Conservation (phyloP, 805 yeast genomes). For the Teunomyces barrocoloradensis region DNA sequence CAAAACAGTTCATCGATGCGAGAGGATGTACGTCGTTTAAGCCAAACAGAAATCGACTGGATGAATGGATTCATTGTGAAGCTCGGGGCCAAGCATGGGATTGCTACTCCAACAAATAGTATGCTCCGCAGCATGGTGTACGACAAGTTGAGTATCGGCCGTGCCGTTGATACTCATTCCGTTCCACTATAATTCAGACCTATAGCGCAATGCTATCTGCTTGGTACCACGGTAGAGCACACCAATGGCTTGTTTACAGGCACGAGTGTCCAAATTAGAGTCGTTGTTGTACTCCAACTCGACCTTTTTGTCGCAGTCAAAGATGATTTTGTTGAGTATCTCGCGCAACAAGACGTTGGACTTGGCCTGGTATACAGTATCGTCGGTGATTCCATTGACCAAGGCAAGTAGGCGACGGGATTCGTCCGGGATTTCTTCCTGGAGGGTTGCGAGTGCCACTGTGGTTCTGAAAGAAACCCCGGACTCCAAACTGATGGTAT, state of each 20-base stretch:
- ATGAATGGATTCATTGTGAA: slow-evolving; percentile 77
- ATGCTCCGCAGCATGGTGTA: slow-evolving; percentile 47
- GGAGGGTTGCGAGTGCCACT: slow-evolving; percentile 65
- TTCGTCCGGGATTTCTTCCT: slow-evolving; percentile 29
- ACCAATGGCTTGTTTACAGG: slow-evolving; percentile 19
- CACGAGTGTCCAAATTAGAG: slow-evolving; percentile 12
- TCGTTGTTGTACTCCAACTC: slow-evolving; percentile 17
- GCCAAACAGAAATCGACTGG: slow-evolving; percentile 73
- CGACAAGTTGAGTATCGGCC: slow-evolving; percentile 30
- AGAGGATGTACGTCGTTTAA: slow-evolving; percentile 55
- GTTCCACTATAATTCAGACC: neutral
- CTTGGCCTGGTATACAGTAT: slow-evolving; percentile 26
- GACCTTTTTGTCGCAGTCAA: slow-evolving; percentile 19
- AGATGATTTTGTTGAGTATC: slow-evolving; percentile 29
- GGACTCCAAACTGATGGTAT: slow-evolving; percentile 53
- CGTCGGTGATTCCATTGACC: slow-evolving; percentile 49
- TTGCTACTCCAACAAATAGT: slow-evolving; percentile 47
- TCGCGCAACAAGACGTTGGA: slow-evolving; percentile 27
- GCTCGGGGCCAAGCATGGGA: slow-evolving; percentile 47
- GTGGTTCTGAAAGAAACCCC: slow-evolving; percentile 69
- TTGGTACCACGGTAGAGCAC: slow-evolving; percentile 24
- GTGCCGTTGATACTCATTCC: slow-evolving; percentile 22
- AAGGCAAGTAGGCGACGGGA: slow-evolving; percentile 36
- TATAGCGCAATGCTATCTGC: slow-evolving; percentile 17
- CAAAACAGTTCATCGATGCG: slow-evolving; percentile 70